phyloP scores from a whole-genome alignment of 257 asterid genomes.

The Solanum chaucha region DNA sequence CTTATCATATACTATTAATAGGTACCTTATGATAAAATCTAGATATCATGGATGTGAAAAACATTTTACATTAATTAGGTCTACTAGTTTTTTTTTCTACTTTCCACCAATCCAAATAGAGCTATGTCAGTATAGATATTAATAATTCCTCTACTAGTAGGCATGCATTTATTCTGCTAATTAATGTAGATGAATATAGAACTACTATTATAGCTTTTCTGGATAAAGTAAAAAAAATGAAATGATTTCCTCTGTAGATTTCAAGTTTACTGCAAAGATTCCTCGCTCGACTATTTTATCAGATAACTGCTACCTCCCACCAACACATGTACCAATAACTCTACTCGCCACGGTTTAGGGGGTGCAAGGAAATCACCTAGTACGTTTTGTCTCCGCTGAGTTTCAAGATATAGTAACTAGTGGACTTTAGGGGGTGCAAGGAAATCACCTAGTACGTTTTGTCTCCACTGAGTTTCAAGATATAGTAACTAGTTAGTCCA shows the following conservation, averaged over 20 bases:
- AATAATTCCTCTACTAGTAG: background rate
- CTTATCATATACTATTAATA: background rate
- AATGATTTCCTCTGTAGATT: background rate
- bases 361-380: background rate
- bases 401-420: background rate
- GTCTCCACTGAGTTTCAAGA: background rate
- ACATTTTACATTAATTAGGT: background rate
- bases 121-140: background rate
- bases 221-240: background rate
- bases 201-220: background rate
- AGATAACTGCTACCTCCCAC: background rate
- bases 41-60: background rate
- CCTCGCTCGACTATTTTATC: accelerated
- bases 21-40: background rate
- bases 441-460: background rate
- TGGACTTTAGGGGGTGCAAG: too few relatives aligned
- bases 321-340: background rate
- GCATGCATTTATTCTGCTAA: background rate
- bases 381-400: background rate
- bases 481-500: background rate
- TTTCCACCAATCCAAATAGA: background rate
- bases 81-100: background rate
- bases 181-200: background rate
- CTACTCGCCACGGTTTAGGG: too few relatives aligned
- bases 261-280: background rate